Base-by-base conservation (phyloP, 768 basidiomycete genomes). In the Tylopilus vinaceipallidus region DNA sequence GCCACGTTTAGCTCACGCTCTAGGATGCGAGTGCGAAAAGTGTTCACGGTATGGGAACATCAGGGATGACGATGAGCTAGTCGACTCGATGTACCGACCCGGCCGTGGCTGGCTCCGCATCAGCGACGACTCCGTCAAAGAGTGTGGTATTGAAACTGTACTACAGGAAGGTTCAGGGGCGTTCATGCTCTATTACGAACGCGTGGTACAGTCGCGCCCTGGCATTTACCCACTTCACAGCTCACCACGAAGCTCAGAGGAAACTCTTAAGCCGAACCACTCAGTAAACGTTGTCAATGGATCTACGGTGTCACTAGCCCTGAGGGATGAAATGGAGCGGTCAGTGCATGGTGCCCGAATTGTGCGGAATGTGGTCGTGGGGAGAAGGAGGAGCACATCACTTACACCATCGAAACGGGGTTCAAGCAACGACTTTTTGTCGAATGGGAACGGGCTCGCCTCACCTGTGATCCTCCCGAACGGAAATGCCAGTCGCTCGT, bases 181-280 rank as follows among this genome's bases (percentile, higher is more conserved):
- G 16, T 95, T 98, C 68, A 91, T 99, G 89, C 76, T 98, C 33
- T 98, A 91, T 62, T 99, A 98, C 60, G 95, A 99, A 74, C 79
- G 83, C 38, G 73, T 85, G 26, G 67, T 70, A 58, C 68, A 66
- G 62, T 63, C 69, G 53, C 65, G 55, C 56, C 62, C 65, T 62
- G 69, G 59, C 45, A 55, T 68, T 49, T 63, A 68, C 56, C 61
- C 70, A 29, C 57, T 62, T 54, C 47, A 60, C 53, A 65, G 47
- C 54, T 67, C 73, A 54, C 75, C 71, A 39, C 64, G 72, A 54
- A 78, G 76, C 54, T 84, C 83, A 45, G 82, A 84, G 70, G 84
- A 86, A 73, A 86, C 84, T 42, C 67, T 86, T 49, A 79, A 73
- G 63, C 80, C 82, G 33, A 75, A 78, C 64, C 47, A 52, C 35